phyloP scores from a whole-genome alignment of 495 filamentous ascomycete species.

The Cenococcum geophilum region DNA sequence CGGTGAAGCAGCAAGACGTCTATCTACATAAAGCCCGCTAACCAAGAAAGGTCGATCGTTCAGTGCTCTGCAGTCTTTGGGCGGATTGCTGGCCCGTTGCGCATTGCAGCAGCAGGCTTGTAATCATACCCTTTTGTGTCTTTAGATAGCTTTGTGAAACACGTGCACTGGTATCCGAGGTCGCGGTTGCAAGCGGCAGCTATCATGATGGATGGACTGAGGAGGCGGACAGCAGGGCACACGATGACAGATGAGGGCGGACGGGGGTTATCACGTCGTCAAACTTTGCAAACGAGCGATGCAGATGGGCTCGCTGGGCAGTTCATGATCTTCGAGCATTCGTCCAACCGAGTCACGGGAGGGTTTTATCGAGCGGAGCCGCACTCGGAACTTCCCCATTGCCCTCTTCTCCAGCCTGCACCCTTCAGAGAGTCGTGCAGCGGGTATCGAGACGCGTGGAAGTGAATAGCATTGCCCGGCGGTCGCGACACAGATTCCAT shows the following conservation, averaged over 20 bases:
- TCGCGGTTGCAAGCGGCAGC: background rate
- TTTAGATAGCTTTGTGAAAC: constrained; percentile 21
- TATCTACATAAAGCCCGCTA: background rate
- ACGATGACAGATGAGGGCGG: background rate
- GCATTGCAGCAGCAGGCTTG: background rate
- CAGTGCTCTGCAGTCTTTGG: background rate
- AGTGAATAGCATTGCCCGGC: constrained; percentile 2
- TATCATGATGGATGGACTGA: background rate
- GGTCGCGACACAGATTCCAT: constrained; percentile 12
- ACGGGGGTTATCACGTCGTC: too few species aligned
- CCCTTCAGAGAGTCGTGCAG: background rate
- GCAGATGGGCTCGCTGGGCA: background rate
- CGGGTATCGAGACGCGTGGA: background rate
- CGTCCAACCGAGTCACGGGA: constrained; percentile 5
- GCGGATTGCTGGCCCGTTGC: background rate
- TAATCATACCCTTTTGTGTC: background rate
- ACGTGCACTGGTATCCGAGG: constrained; percentile 2
- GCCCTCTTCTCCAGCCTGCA: constrained; percentile 13
- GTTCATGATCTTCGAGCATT: background rate
- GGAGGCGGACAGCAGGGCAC: constrained; percentile 5
- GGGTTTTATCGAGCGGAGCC: constrained; percentile 1
- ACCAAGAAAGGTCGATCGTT: background rate
- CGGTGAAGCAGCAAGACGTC: constrained; percentile 2
- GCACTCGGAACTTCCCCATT: background rate
- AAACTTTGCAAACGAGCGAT: background rate